Base-by-base conservation (phyloP, 2,329 filamentous ascomycete species). In the Phyllosticta capitalensis region DNA sequence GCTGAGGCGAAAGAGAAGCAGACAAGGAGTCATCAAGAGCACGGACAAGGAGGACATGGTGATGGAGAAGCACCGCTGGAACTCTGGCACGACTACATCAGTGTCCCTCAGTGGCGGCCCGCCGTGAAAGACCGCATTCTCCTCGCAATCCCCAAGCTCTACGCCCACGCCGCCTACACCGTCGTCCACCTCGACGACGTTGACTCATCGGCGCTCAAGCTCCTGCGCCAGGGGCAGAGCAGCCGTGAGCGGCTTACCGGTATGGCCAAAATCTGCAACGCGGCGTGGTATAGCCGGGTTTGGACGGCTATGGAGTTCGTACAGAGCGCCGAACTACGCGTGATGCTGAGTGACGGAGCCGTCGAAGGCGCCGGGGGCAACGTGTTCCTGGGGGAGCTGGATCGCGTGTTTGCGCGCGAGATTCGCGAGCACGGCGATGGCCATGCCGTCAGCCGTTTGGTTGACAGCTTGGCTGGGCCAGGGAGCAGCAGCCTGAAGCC, bases 41-140 rank as follows among this genome's bases (percentile, higher is more conserved):
- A n/a, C n/a, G n/a, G n/a, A n/a, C n/a, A n/a, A n/a, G n/a, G n/a
- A n/a, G n/a, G n/a, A 12, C 2, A 10, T 5, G 28, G 28, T 0
- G 28, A 30, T 6, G 28, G 28, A 30, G 2, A 38, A 9, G 9
- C 22, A 14, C 3, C 24, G 5, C 20, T 26, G 5, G 55, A 66
- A 30, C 33, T 63, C 4, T 66, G 64, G 64, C 64, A 65, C 51
- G 62, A 66, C 56, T 65, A 66, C 45, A 59, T 64, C 9, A 65
- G 62, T 22, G 64, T 66, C 7, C 63, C 64, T 14, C 64, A 63
- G 45, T 60, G 61, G 59, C 33, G 38, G 10, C 19, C 17, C 20
- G 53, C 21, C 5, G 30, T 38, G 0, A 58, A 60, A 38, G 58
- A 63, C 33, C 53, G 52, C 17, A 55, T 52, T 9, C 56, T 61